Conservation (phyloP, 1,284 basidiomycete genomes). For the Microbotryum silenes-acaulis region DNA sequence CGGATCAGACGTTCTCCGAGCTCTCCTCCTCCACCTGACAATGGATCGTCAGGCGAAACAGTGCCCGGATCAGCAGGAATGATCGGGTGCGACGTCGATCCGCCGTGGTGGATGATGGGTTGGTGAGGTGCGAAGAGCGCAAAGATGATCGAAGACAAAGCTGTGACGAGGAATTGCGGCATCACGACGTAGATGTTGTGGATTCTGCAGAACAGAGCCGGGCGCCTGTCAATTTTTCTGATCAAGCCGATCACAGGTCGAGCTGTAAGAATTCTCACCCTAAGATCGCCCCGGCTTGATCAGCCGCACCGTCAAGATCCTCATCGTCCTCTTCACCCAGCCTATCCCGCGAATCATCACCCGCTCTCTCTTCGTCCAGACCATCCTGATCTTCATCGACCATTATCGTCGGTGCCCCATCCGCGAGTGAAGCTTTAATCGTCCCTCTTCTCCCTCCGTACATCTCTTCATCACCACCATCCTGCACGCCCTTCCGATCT, state of each 20-base stretch:
- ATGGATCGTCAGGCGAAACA: neutral
- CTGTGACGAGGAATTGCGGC: constrained; percentile 50
- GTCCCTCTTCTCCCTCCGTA: neutral
- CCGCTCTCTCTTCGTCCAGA: neutral
- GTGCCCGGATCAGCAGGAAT: neutral
- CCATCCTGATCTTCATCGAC: constrained; percentile 4
- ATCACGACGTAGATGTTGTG: constrained; percentile 82
- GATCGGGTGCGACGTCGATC: neutral
- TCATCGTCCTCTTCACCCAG: neutral
- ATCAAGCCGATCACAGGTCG: neutral
- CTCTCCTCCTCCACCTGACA: neutral
- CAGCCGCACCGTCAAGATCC: constrained; percentile 47
- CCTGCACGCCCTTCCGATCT: neutral
- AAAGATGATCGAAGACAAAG: constrained; percentile 46
- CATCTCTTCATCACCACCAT: neutral
- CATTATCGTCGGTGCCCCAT: constrained; percentile 9
- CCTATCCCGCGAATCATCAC: neutral
- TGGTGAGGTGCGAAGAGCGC: constrained; percentile 42
- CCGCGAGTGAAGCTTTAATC: neutral
- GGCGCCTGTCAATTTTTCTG: neutral
- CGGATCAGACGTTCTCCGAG: neutral
- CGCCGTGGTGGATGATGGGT: constrained; percentile 16
- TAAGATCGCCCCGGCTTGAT: constrained; percentile 81
- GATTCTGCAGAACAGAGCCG: constrained; percentile 49
- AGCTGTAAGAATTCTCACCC: constrained; percentile 17